Evolutionary conservation across 306 rosid species (phyloP), one percentile per base, ranked within the genome.

Genomic region (Quercus dentata): DNA sequence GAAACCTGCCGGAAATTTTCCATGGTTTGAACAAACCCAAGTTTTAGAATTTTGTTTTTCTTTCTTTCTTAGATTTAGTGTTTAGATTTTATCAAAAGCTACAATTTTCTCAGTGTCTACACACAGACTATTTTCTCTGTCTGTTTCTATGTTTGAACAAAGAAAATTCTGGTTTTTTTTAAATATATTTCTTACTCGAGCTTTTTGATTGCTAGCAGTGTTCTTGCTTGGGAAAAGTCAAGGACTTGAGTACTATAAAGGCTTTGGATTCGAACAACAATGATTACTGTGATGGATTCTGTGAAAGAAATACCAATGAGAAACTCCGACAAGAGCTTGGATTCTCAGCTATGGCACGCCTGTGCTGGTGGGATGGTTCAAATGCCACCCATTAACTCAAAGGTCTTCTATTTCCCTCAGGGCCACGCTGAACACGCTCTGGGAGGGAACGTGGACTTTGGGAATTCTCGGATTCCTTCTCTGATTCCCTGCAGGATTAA

Each of bases 311-410:
- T 78, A 15, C 44, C 71, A 76, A 81, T 59, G 80, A 84, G 62
- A 72, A 83, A 54, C 58, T 61, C 86, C 17, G 96, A 91, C 70
- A 90, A 87, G 68, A 83, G 83, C 62, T 80, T 93, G 78, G 98
- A 96, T 81, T 88, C 98, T 78, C 97, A 96, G 71, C 81, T 96
- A 25, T 96, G 98, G 98, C 98, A 91, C 58, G 98, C 97, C 3
- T 93, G 97, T 71, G 99, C 99, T 21, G 99, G 99, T 75, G 92
- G 94, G 78, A 87, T 91, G 99, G 98, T 93, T 85, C 97, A 91
- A 89, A 87, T 96, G 91, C 97, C 99, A 27, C 88, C 91, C 56
- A 83, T 91, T 15, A 89, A 89, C 91, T 87, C 97, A 6, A 91
- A 91, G 79, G 89, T 93, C 74, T 85, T 89, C 79, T 96, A 96